A percentile compares a stretch with the other conserved stretches of the same genome.
Evolutionary conservation across 1,139 yeast genomes (phyloP).

Genomic region (Magnusiomyces magnusii): DNA sequence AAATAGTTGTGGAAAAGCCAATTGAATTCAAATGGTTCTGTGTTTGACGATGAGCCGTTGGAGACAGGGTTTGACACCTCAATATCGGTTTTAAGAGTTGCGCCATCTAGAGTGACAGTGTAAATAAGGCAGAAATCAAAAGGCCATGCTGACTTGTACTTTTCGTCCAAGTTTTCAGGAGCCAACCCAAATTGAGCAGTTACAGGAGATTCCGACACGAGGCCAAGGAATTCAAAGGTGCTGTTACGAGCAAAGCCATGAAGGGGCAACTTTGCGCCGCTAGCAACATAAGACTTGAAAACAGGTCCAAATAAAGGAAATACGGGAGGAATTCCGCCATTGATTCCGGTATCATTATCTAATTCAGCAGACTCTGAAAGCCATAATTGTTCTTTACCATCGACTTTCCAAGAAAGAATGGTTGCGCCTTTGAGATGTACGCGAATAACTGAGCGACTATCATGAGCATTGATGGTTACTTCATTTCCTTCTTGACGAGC

Average conservation of each 20-base stretch:
- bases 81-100: slow-evolving; percentile 54
- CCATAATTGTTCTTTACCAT: slow-evolving; percentile 69
- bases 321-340: slow-evolving; percentile 96
- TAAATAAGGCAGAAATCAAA: slow-evolving; percentile 71
- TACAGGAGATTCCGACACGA: slow-evolving; percentile 49
- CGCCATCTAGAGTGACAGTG: slow-evolving; percentile 49
- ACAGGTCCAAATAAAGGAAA: slow-evolving; percentile 88
- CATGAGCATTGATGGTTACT: slow-evolving; percentile 48
- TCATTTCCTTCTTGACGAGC: slow-evolving; percentile 61
- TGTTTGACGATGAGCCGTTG: slow-evolving; percentile 23
- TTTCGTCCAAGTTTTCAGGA: slow-evolving; percentile 64
- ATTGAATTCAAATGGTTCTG: slow-evolving; percentile 62
- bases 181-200: slow-evolving; percentile 85
- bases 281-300: slow-evolving; percentile 17
- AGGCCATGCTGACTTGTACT: slow-evolving; percentile 46
- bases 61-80: slow-evolving; percentile 67
- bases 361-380: slow-evolving; percentile 52
- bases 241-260: slow-evolving; percentile 94
- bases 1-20: slow-evolving; percentile 96
- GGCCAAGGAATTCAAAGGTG: slow-evolving; percentile 89
- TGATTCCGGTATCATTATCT: slow-evolving; percentile 87
- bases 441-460: slow-evolving; percentile 48
- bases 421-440: slow-evolving; percentile 87
- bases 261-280: slow-evolving; percentile 53
- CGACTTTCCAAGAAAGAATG: slow-evolving; percentile 68